A percentile compares a stretch with the other conserved stretches of the same genome.
These are phyloP conservation scores for Malus fusca DNA, from an alignment of 306 rosid species.

Conservation along the genomic window DNA sequence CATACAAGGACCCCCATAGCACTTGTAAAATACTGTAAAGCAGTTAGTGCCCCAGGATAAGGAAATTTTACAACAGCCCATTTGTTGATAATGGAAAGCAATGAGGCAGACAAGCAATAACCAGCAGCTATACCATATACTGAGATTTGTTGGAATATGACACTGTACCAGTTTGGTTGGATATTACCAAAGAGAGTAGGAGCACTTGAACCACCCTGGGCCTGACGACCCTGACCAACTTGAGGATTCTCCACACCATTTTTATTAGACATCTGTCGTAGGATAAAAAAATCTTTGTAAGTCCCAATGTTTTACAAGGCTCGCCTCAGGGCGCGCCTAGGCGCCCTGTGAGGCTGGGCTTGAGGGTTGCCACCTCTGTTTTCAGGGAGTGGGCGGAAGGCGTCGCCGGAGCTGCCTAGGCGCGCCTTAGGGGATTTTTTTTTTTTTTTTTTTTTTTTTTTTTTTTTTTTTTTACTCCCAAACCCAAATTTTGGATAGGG, in stretches of 20 bases:
- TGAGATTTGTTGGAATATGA: slow-evolving; percentile 44
- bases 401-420: no score
- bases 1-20: slow-evolving; percentile 62
- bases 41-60: slow-evolving; percentile 83
- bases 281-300: not conserved
- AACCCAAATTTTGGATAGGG: no score
- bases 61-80: slow-evolving; percentile 94
- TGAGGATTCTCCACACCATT: slow-evolving; percentile 38
- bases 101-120: slow-evolving; percentile 78
- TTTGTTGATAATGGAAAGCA: slow-evolving; percentile 84
- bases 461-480: no score
- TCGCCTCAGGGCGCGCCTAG: no score
- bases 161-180: slow-evolving; percentile 35
- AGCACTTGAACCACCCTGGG: slow-evolving; percentile 22
- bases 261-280: slow-evolving; percentile 36
- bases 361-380: no score
- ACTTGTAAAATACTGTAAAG: slow-evolving; percentile 79
- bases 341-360: no score
- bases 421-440: no score
- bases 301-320: no score
- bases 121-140: slow-evolving; percentile 76
- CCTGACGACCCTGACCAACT: slow-evolving; percentile 16
- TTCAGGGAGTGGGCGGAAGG: no score
- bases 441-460: no score
- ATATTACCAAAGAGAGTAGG: slow-evolving; percentile 10